Conservation (phyloP, 495 filamentous ascomycete species). For the Pyrenula massariospora region DNA sequence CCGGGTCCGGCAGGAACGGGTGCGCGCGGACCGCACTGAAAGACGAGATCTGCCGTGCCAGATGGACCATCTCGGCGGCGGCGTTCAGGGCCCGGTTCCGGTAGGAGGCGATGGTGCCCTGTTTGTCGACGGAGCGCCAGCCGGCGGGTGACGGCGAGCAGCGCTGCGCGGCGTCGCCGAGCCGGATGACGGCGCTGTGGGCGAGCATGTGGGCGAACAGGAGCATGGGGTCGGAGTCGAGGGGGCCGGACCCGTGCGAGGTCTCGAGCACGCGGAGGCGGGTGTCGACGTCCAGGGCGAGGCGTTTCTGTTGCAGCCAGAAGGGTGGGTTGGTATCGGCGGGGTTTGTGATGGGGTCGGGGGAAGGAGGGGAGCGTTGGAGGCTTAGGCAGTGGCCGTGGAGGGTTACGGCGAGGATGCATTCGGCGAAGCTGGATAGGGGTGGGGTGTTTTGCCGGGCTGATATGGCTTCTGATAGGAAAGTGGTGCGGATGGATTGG, state of each 20-base stretch:
- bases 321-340: slow-evolving; percentile 3
- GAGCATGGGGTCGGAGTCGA: background rate
- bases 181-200: background rate
- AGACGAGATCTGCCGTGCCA: background rate
- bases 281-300: background rate
- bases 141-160: no score
- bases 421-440: slow-evolving; percentile 34
- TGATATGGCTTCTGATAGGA: slow-evolving; percentile 29
- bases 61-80: background rate
- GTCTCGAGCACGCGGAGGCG: no score
- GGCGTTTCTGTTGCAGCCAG: background rate
- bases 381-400: slow-evolving; percentile 34
- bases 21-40: background rate
- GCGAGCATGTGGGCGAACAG: background rate
- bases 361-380: no score
- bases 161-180: background rate
- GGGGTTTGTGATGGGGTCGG: no score
- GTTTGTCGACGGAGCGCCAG: no score
- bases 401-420: slow-evolving; percentile 32
- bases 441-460: background rate
- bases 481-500: slow-evolving; percentile 25
- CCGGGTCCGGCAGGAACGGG: background rate
- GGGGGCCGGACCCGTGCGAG: no score
- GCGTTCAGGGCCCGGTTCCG: background rate
- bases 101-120: no score